These are phyloP conservation scores for Geosmithia flava DNA, from an alignment of 2,329 filamentous ascomycete species.

Conservation along the genomic window DNA sequence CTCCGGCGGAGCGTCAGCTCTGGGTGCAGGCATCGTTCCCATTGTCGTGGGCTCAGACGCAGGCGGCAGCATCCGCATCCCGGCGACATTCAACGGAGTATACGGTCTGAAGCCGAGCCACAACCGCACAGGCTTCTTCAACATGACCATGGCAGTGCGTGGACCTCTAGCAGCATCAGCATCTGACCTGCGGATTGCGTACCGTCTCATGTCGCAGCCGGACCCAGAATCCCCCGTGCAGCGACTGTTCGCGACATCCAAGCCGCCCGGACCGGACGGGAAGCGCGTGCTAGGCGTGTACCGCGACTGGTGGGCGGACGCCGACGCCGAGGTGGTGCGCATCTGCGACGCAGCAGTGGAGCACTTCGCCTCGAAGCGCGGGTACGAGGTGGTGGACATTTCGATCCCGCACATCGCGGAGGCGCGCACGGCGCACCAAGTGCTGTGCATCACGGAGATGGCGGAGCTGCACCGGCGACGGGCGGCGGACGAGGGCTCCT, in stretches of 20 bases:
- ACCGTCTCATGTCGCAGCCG: slow-evolving; percentile 64
- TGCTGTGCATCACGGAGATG: slow-evolving; percentile 66
- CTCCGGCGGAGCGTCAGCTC: slow-evolving; percentile 60
- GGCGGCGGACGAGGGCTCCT: slow-evolving; percentile 23
- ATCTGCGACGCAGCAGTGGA: slow-evolving; percentile 51
- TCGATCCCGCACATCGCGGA: slow-evolving; percentile 54
- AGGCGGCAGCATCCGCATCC: slow-evolving; percentile 64
- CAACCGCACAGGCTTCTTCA: slow-evolving; percentile 49
- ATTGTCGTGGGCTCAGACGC: slow-evolving; percentile 65
- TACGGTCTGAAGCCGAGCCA: slow-evolving; percentile 75
- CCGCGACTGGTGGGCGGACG: slow-evolving; percentile 31
- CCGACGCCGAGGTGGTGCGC: slow-evolving; percentile 49
- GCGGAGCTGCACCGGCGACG: slow-evolving; percentile 31
- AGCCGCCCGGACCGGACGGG: slow-evolving; percentile 24
- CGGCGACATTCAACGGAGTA: slow-evolving; percentile 62
- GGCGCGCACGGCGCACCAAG: slow-evolving; percentile 64
- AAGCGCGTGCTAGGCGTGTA: slow-evolving; percentile 62
- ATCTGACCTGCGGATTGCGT: slow-evolving; percentile 69
- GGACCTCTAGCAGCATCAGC: slow-evolving; percentile 69
- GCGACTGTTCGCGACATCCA: slow-evolving; percentile 48
- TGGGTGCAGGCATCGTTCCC: slow-evolving; percentile 61
- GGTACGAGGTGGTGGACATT: slow-evolving; percentile 44
- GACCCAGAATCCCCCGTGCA: slow-evolving; percentile 51
- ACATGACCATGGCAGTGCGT: slow-evolving; percentile 42
- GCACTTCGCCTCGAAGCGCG: slow-evolving; percentile 37